Evolutionary conservation across 2,329 filamentous ascomycete species (phyloP).

Genomic region (Didymella pomorum): DNA sequence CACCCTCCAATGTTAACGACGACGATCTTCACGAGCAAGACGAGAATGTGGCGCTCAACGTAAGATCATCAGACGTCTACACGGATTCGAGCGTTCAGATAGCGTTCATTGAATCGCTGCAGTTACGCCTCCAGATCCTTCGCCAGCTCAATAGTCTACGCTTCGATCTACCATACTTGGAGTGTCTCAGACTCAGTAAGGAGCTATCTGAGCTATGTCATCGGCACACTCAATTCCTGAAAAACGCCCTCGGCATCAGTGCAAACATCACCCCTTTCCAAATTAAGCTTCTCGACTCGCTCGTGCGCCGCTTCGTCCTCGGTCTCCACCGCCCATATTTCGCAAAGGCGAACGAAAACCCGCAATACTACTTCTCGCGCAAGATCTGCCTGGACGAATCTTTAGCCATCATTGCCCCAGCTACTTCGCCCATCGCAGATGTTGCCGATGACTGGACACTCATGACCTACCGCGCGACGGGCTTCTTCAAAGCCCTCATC

Average conservation of each 20-base stretch:
- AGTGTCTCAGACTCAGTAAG: slow-evolving; percentile 37
- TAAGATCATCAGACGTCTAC: slow-evolving; percentile 34
- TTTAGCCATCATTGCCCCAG: slow-evolving; percentile 31
- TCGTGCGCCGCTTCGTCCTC: slow-evolving; percentile 64
- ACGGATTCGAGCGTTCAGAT: slow-evolving; percentile 51
- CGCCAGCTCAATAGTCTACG: slow-evolving; percentile 46
- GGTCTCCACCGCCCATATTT: slow-evolving; percentile 62
- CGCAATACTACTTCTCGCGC: slow-evolving; percentile 60
- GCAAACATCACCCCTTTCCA: slow-evolving; percentile 48
- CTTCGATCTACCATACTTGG: slow-evolving; percentile 41
- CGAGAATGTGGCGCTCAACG: slow-evolving; percentile 28
- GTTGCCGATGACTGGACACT: slow-evolving; percentile 36
- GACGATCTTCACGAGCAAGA: slow-evolving; percentile 46
- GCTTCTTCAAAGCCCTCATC: slow-evolving; percentile 37
- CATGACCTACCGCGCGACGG: slow-evolving; percentile 30
- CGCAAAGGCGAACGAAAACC: slow-evolving; percentile 53
- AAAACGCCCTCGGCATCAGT: slow-evolving; percentile 20
- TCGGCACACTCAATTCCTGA: slow-evolving; percentile 24
- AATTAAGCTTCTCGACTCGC: slow-evolving; percentile 61
- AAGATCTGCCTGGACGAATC: slow-evolving; percentile 57
- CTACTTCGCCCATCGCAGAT: slow-evolving; percentile 8
- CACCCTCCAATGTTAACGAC: slow-evolving; percentile 53
- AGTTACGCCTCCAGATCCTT: slow-evolving; percentile 47
- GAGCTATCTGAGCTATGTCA: slow-evolving; percentile 39
- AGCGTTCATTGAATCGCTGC: slow-evolving; percentile 47